phyloP scores from a whole-genome alignment of 257 asterid species.

The Primulina huaijiensis region DNA sequence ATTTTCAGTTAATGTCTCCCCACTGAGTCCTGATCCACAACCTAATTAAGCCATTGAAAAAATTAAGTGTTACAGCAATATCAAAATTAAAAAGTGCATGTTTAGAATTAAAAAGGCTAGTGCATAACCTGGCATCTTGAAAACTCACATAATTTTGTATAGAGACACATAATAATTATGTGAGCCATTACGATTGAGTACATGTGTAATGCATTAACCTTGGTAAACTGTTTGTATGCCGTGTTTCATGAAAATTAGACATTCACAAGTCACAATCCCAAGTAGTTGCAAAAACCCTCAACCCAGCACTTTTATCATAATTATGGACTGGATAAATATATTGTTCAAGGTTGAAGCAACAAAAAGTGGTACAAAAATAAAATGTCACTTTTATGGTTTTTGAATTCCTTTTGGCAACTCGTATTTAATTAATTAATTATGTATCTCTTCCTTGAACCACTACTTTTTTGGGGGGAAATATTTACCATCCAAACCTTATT shows the following conservation, averaged over 20 bases:
- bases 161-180: too few species aligned
- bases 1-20: constrained; percentile 78
- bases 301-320: background rate
- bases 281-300: background rate
- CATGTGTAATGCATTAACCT: background rate
- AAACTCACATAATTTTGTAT: background rate
- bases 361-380: background rate
- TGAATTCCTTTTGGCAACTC: too few species aligned
- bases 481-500: too few species aligned
- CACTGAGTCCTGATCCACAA: constrained; percentile 98
- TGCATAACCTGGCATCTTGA: background rate
- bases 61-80: background rate
- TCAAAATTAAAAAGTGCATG: background rate
- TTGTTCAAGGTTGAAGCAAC: background rate
- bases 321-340: background rate
- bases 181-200: background rate
- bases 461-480: background rate
- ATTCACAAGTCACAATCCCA: background rate
- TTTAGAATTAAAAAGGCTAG: background rate
- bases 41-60: constrained; percentile 40
- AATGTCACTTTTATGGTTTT: too few species aligned
- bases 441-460: background rate
- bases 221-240: background rate
- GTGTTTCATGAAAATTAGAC: background rate
- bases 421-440: too few species aligned